These are phyloP conservation scores for Nothophoma quercina DNA, from an alignment of 2,329 filamentous ascomycete species.

Conservation along the genomic window DNA sequence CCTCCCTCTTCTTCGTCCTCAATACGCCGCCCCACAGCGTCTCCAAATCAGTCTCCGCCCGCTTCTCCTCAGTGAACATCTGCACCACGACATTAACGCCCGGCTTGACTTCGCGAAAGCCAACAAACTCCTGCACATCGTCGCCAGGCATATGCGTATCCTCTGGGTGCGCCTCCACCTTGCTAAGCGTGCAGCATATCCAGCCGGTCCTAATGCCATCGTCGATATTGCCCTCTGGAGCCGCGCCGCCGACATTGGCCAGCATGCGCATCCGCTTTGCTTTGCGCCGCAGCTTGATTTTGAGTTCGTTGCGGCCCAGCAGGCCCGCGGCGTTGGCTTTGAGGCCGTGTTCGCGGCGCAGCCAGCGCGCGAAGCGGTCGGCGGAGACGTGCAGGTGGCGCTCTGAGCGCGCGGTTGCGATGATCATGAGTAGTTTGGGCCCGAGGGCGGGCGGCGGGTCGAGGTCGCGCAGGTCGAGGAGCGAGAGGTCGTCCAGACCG, in stretches of 20 bases:
- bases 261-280: slow-evolving; percentile 82
- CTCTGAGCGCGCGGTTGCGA: slow-evolving; percentile 89
- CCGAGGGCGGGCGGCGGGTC: slow-evolving; percentile 89
- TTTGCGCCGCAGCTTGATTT: slow-evolving; percentile 82
- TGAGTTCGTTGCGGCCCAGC: slow-evolving; percentile 88
- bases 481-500: slow-evolving; percentile 79
- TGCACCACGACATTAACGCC: slow-evolving; percentile 73
- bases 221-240: slow-evolving; percentile 68
- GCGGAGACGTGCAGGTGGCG: slow-evolving; percentile 92
- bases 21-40: slow-evolving; percentile 65
- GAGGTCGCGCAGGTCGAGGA: slow-evolving; percentile 83
- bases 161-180: slow-evolving; percentile 64
- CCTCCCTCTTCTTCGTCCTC: slow-evolving; percentile 51
- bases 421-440: slow-evolving; percentile 87
- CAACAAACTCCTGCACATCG: slow-evolving; percentile 67
- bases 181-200: slow-evolving; percentile 92
- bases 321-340: slow-evolving; percentile 84
- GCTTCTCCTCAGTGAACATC: slow-evolving; percentile 75
- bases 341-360: slow-evolving; percentile 75
- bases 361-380: slow-evolving; percentile 86
- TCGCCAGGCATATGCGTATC: slow-evolving; percentile 41
- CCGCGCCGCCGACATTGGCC: slow-evolving; percentile 67
- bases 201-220: slow-evolving; percentile 92
- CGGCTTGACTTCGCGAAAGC: slow-evolving; percentile 71
- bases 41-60: slow-evolving; percentile 72